These are phyloP conservation scores for Fusarium sp. DNA, from an alignment of 2,329 filamentous ascomycete genomes.

Conservation along the genomic window DNA sequence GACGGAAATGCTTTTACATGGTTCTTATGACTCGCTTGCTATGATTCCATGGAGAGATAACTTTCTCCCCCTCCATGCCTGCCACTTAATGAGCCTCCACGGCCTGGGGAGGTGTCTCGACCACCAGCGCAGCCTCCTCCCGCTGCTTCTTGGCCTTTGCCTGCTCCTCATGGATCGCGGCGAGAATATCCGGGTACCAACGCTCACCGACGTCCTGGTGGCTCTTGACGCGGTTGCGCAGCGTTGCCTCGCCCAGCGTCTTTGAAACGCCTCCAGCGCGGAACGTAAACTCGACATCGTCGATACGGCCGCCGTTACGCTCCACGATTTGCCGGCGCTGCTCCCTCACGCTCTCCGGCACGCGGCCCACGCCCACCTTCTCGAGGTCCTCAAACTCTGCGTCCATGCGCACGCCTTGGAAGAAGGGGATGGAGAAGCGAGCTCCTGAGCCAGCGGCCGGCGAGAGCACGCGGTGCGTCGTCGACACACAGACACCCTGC, in stretches of 20 bases:
- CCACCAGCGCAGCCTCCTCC: conserved; percentile 33
- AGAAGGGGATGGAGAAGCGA: conserved; percentile 86
- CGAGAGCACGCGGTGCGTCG: conserved; percentile 86
- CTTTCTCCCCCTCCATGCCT: background rate
- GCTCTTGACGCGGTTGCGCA: conserved; percentile 87
- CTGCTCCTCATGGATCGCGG: conserved; percentile 70
- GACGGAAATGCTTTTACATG: conserved; percentile 34
- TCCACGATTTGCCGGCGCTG: conserved; percentile 71
- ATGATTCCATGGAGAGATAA: background rate
- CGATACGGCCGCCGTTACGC: conserved; percentile 67
- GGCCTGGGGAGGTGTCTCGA: conserved; percentile 35
- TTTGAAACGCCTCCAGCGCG: conserved; percentile 74
- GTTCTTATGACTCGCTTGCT: conserved; percentile 27
- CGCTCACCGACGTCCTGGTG: conserved; percentile 88
- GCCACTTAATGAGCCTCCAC: conserved; percentile 49
- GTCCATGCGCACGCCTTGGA: conserved; percentile 86
- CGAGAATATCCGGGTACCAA: conserved; percentile 77
- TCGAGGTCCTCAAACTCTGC: conserved; percentile 83
- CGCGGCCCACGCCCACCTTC: conserved; percentile 64
- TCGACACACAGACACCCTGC: conserved; percentile 82
- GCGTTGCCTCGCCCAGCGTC: conserved; percentile 83
- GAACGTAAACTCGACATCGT: conserved; percentile 91
- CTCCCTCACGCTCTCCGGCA: conserved; percentile 72
- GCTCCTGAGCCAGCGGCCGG: conserved; percentile 77
- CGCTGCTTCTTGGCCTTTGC: conserved; percentile 53